A percentile compares a stretch with the other conserved stretches of the same genome.
phyloP scores from a whole-genome alignment of 306 rosid species.

The Medicago arabica region DNA sequence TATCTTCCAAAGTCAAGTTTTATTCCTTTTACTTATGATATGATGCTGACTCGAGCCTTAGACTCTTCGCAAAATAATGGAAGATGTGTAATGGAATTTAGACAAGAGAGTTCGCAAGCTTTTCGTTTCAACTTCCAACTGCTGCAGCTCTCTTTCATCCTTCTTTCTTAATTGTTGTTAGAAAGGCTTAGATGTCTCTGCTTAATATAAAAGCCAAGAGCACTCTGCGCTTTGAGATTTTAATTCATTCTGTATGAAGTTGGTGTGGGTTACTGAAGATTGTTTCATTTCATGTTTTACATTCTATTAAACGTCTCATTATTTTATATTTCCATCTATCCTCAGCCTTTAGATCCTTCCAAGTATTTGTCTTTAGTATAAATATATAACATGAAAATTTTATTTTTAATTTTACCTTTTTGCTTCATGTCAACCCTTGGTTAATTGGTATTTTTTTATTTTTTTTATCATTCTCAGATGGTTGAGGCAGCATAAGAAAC shows the following conservation, averaged over 20 bases:
- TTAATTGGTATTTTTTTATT: slow-evolving; percentile 30
- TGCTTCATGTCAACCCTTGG: slow-evolving; percentile 10
- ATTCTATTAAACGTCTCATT: slow-evolving; percentile 2
- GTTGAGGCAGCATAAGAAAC: slow-evolving; percentile 76
- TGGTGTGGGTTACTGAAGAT: slow-evolving; percentile 23
- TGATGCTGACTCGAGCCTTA: slow-evolving; percentile 31
- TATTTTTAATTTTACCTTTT: slow-evolving; percentile 28
- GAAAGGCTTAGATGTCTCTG: slow-evolving; percentile 30
- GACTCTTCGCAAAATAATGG: slow-evolving; percentile 27
- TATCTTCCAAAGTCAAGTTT: slow-evolving; percentile 30
- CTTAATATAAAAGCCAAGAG: slow-evolving; percentile 1
- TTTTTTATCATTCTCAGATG: slow-evolving; percentile 61
- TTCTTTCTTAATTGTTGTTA: slow-evolving; percentile 22
- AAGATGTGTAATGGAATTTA: slow-evolving; percentile 34
- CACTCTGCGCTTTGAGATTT: background rate
- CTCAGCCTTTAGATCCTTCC: slow-evolving; percentile 13
- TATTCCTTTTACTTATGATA: slow-evolving; percentile 7
- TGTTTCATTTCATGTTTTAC: slow-evolving; percentile 25
- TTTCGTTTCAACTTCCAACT: slow-evolving; percentile 21
- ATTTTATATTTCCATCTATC: slow-evolving; percentile 25
- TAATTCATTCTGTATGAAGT: slow-evolving; percentile 6
- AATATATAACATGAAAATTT: slow-evolving; percentile 11
- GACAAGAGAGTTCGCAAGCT: slow-evolving; percentile 29
- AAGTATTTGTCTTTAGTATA: slow-evolving; percentile 22
- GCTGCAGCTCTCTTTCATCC: slow-evolving; percentile 24